phyloP scores from a whole-genome alignment of 306 rosid genomes.

The Citrullus mucosospermus region DNA sequence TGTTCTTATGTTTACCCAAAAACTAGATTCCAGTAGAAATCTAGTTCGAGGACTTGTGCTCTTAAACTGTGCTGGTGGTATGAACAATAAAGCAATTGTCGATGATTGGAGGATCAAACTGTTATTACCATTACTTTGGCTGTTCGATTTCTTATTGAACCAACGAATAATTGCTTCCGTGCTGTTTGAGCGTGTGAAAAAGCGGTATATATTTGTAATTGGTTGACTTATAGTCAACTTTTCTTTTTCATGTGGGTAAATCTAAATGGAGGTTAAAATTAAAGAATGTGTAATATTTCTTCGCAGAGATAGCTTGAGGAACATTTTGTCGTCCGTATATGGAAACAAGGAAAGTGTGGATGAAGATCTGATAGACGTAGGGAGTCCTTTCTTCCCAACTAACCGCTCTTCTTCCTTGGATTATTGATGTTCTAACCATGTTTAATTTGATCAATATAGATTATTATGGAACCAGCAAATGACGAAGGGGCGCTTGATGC shows the following conservation, averaged over 20 bases:
- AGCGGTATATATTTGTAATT: conserved; percentile 32
- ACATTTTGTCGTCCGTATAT: conserved; percentile 56
- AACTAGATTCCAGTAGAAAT: conserved; percentile 40
- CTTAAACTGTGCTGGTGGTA: conserved; percentile 84
- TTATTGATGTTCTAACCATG: neutral
- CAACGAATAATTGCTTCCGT: conserved; percentile 60
- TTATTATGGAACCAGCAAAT: conserved; percentile 63
- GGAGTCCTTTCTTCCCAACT: neutral
- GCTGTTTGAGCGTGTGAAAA: conserved; percentile 67
- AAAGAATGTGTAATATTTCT: neutral
- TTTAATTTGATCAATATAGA: conserved; percentile 25
- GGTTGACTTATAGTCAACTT: neutral
- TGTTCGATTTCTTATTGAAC: conserved; percentile 60
- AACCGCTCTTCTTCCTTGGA: neutral
- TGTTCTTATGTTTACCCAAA: neutral
- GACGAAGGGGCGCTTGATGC: conserved; percentile 77
- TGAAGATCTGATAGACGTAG: conserved; percentile 78
- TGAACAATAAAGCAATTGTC: conserved; percentile 89
- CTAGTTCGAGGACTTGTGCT: conserved; percentile 67
- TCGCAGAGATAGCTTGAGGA: conserved; percentile 64
- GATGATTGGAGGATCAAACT: conserved; percentile 97
- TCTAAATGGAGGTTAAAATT: neutral
- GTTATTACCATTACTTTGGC: conserved; percentile 60
- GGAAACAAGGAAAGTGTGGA: conserved; percentile 73
- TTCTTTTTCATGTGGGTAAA: neutral